These are phyloP conservation scores for Rubia peregrina DNA, from an alignment of 305 asterid genomes.

Conservation along the genomic window DNA sequence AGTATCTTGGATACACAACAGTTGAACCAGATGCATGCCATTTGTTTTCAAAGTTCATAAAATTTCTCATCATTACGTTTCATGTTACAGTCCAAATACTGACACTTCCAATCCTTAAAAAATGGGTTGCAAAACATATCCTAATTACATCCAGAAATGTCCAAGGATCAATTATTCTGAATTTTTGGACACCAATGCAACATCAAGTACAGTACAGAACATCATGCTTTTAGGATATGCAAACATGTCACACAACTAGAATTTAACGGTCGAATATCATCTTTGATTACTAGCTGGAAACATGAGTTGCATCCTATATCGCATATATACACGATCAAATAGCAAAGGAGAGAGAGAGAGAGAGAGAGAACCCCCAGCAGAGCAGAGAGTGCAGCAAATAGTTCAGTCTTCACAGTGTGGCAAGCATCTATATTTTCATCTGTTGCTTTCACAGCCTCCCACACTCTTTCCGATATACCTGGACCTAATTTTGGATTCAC, in stretches of 20 bases:
- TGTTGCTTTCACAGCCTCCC: constrained; percentile 54
- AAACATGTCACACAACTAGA: neutral
- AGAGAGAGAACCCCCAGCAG: constrained; percentile 48
- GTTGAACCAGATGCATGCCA: neutral
- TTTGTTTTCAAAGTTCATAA: neutral
- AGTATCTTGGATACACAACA: neutral
- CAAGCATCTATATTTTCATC: constrained; percentile 47
- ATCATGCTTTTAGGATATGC: neutral
- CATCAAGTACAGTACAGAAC: too few species aligned
- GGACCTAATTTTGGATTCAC: constrained; percentile 73
- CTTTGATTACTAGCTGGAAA: neutral
- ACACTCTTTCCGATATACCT: constrained; percentile 68
- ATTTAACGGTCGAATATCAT: neutral
- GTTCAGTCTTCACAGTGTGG: constrained; percentile 43
- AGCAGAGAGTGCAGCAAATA: constrained; percentile 52
- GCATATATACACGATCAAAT: neutral
- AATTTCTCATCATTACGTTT: neutral
- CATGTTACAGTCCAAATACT: neutral
- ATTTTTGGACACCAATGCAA: neutral
- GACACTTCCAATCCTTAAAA: neutral
- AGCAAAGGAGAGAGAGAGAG: neutral
- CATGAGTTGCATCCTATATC: too few species aligned
- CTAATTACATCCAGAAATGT: neutral
- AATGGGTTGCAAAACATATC: neutral
- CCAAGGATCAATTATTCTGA: neutral